Conservation (phyloP, 2,329 filamentous ascomycete genomes). For the Phyllosticta citrichinensis region DNA sequence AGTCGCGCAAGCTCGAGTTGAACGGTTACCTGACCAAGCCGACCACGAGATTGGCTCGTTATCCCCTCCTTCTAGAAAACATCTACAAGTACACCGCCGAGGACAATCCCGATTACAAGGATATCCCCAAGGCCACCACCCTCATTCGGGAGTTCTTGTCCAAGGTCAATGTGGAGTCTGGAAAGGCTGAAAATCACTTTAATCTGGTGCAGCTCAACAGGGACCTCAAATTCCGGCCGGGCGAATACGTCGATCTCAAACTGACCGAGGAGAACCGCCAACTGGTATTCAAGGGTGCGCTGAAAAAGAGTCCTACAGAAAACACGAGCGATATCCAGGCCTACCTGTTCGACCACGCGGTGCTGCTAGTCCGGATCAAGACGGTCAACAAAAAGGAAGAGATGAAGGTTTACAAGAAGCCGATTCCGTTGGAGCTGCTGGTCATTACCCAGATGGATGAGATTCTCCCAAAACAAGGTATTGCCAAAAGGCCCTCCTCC, state of each 20-base stretch:
- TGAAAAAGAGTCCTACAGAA: slow-evolving; percentile 89
- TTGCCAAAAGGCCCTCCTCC: slow-evolving; percentile 78
- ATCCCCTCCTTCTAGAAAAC: slow-evolving; percentile 83
- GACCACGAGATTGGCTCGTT: slow-evolving; percentile 86
- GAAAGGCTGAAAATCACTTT: slow-evolving; percentile 95
- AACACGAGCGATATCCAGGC: slow-evolving; percentile 75
- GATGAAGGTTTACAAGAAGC: slow-evolving; percentile 87
- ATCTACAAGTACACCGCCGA: slow-evolving; percentile 87
- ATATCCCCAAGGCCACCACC: slow-evolving; percentile 80
- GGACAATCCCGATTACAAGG: slow-evolving; percentile 78
- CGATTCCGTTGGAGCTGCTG: slow-evolving; percentile 86
- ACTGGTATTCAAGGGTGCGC: slow-evolving; percentile 82
- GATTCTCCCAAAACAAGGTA: slow-evolving; percentile 69
- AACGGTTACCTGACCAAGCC: slow-evolving; percentile 98
- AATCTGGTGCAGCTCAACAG: slow-evolving; percentile 87
- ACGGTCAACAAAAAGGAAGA: slow-evolving; percentile 88
- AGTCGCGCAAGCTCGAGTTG: slow-evolving; percentile 90
- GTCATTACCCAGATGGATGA: slow-evolving; percentile 97
- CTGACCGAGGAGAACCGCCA: slow-evolving; percentile 89
- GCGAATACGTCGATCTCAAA: slow-evolving; percentile 87
- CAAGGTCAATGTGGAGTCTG: slow-evolving; percentile 87
- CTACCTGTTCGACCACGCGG: slow-evolving; percentile 92
- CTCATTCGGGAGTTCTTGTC: slow-evolving; percentile 81
- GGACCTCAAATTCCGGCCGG: slow-evolving; percentile 80
- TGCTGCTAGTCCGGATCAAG: slow-evolving; percentile 84